Evolutionary conservation across 2,329 filamentous ascomycete genomes (phyloP).

Genomic region (Pseudogymnoascus sp.): DNA sequence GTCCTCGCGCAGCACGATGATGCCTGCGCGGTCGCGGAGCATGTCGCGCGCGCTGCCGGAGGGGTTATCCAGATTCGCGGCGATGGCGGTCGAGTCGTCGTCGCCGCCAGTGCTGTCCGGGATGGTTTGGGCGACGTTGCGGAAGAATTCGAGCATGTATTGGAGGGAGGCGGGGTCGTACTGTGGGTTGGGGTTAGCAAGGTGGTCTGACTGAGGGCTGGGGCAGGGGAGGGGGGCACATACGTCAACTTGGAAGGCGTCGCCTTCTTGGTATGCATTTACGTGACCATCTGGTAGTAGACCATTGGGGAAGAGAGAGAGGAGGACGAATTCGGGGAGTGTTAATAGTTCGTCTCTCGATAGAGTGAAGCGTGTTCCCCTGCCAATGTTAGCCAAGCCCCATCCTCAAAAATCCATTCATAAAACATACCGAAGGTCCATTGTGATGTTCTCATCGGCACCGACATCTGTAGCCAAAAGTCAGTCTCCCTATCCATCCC

Average conservation of each 20-base stretch:
- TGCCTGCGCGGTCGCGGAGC: conserved; percentile 82
- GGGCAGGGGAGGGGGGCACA: conserved; percentile 36
- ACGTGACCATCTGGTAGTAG: conserved; percentile 93
- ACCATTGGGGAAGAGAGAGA: conserved; percentile 98
- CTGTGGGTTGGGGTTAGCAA: conserved; percentile 47
- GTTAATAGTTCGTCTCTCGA: conserved; percentile 93
- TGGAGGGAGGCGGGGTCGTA: conserved; percentile 94
- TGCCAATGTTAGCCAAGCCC: conserved; percentile 33
- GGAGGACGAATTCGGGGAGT: conserved; percentile 88
- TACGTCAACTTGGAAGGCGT: conserved; percentile 96
- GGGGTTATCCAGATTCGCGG: conserved; percentile 55
- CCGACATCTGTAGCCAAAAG: conserved; percentile 53
- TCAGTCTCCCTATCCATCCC: conserved; percentile 6
- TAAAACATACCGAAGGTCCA: conserved; percentile 73
- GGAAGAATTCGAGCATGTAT: conserved; percentile 99
- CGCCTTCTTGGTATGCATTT: conserved; percentile 84
- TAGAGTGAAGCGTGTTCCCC: conserved; percentile 86
- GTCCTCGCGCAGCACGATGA: conserved; percentile 93
- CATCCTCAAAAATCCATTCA: not conserved
- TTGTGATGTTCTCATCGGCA: conserved; percentile 86
- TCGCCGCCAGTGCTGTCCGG: conserved; percentile 48
- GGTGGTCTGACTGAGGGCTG: conserved; percentile 33
- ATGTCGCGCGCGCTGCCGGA: conserved; percentile 63
- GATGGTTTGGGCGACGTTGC: conserved; percentile 92
- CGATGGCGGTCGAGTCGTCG: conserved; percentile 52